These are phyloP conservation scores for Tagetes erecta DNA, from an alignment of 129 eudicot genomes.

Conservation along the genomic window DNA sequence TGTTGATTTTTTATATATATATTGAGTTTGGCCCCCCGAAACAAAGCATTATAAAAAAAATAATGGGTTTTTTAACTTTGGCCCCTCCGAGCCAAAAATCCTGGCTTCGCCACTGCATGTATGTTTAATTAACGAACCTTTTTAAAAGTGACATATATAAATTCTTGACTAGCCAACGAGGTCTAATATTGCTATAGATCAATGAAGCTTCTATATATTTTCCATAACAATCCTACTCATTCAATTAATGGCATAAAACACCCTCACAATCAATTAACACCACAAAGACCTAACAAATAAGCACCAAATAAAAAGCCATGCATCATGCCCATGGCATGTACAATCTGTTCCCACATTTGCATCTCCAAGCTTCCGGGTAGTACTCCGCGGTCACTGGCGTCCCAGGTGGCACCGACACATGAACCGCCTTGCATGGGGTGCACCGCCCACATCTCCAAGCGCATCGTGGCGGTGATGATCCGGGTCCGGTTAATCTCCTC, in stretches of 20 bases:
- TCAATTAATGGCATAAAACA: slow-evolving; percentile 29
- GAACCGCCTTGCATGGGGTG: slow-evolving; percentile 80
- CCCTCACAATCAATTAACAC: slow-evolving; percentile 23
- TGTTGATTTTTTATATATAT: no score
- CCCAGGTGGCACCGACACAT: slow-evolving; percentile 81
- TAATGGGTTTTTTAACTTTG: no score
- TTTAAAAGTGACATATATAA: no score
- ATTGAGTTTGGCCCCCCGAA: no score
- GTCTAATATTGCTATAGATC: slow-evolving; percentile 10
- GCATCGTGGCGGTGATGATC: slow-evolving; percentile 91
- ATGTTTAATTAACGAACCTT: no score
- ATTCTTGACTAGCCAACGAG: not conserved
- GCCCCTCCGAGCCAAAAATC: no score
- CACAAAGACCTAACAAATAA: slow-evolving; percentile 28
- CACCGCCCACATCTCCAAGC: slow-evolving; percentile 69
- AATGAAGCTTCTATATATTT: slow-evolving; percentile 30
- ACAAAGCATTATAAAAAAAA: no score
- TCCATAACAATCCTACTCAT: slow-evolving; percentile 29
- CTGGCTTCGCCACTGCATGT: no score
- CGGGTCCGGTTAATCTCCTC: slow-evolving; percentile 54
- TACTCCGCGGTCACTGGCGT: slow-evolving; percentile 69
- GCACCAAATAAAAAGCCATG: slow-evolving; percentile 22
- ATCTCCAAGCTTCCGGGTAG: slow-evolving; percentile 95
- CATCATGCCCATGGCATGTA: slow-evolving; percentile 73
- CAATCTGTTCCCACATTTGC: slow-evolving; percentile 81